Evolutionary conservation across 345 rosid species (phyloP).

Genomic region (Corchorus capsularis): DNA sequence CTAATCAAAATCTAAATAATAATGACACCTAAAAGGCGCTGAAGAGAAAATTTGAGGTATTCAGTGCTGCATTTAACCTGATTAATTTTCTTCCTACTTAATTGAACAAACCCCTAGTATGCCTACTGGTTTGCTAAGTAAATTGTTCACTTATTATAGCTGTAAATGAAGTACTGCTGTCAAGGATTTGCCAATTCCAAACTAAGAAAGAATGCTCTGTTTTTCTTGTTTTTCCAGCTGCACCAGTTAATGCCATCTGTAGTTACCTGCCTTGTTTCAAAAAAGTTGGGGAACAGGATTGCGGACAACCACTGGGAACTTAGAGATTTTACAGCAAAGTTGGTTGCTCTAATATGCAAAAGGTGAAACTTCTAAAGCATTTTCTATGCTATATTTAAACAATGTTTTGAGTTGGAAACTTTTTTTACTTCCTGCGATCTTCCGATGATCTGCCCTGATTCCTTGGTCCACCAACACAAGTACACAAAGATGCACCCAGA

Average conservation of each 20-base stretch:
- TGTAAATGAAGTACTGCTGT: conserved; percentile 15
- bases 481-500: background rate
- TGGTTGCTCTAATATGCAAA: conserved; percentile 89
- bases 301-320: conserved; percentile 98
- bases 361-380: conserved; percentile 47
- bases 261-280: conserved; percentile 95
- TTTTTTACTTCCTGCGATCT: conserved; percentile 2
- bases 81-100: background rate
- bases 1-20: no score
- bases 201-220: conserved; percentile 32
- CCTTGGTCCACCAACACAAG: background rate
- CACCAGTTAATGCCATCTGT: conserved; percentile 99
- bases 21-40: no score
- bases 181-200: conserved; percentile 25
- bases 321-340: conserved; percentile 80
- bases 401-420: conserved; percentile 13
- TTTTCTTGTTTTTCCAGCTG: conserved; percentile 63
- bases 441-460: background rate
- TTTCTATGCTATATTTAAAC: conserved; percentile 14
- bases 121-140: conserved; percentile 17
- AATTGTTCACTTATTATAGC: background rate
- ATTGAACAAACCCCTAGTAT: background rate
- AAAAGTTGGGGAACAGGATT: conserved; percentile 85
- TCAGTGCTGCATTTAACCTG: background rate
- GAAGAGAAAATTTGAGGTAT: no score